Evolutionary conservation across 768 basidiomycete species (phyloP).

Genomic region (Cantharellus anzutake): DNA sequence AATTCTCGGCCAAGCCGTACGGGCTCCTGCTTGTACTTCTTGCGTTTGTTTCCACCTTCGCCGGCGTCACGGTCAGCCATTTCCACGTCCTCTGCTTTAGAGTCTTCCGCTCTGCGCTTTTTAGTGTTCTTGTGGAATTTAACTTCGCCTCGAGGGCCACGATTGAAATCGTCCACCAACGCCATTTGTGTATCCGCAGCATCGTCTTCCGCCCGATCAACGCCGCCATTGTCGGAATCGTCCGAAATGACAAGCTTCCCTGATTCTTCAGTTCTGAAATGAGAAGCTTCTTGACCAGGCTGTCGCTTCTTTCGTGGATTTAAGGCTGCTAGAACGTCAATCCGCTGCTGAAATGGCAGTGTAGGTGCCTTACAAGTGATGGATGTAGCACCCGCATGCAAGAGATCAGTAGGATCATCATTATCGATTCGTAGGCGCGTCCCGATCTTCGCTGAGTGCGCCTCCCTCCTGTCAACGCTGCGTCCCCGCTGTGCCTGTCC

Average conservation of each 20-base stretch:
- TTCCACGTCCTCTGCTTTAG: constrained; percentile 35
- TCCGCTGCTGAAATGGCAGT: not conserved
- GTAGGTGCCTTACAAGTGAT: constrained; percentile 38
- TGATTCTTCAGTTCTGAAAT: constrained; percentile 71
- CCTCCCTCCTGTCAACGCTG: constrained; percentile 3
- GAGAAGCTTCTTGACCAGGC: constrained; percentile 69
- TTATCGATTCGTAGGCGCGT: constrained; percentile 68
- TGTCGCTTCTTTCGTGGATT: constrained; percentile 38
- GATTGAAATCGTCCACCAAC: constrained; percentile 77
- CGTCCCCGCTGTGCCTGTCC: not conserved
- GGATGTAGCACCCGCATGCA: constrained; percentile 57
- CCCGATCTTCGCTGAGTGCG: constrained; percentile 35
- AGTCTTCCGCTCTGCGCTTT: constrained; percentile 60
- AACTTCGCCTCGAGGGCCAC: constrained; percentile 64
- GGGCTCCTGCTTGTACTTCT: constrained; percentile 26
- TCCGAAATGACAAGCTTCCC: constrained; percentile 62
- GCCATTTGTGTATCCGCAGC: constrained; percentile 16
- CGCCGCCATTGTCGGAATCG: constrained; percentile 29
- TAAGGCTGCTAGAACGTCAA: constrained; percentile 19
- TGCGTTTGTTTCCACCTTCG: constrained; percentile 12
- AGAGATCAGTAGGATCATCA: constrained; percentile 88
- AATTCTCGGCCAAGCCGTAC: constrained; percentile 67
- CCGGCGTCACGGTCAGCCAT: constrained; percentile 38
- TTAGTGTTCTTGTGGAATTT: constrained; percentile 98
- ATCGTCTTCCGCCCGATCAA: constrained; percentile 17